Evolutionary conservation across 2,329 filamentous ascomycete species (phyloP).

Genomic region (Alternaria arborescens): DNA sequence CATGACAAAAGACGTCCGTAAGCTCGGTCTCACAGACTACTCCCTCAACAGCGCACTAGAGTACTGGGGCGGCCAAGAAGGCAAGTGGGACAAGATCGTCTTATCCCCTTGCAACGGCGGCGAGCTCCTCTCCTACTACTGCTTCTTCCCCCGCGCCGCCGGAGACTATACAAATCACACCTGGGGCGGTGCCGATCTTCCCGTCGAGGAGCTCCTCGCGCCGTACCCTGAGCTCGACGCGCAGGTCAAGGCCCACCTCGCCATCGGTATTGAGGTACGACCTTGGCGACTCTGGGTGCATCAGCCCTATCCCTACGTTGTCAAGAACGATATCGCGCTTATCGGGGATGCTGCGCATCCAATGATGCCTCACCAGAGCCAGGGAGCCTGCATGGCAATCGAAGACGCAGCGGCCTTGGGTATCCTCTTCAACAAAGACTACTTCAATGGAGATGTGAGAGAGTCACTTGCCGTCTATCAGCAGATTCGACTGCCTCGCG

Average conservation of each 20-base stretch:
- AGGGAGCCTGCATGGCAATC: conserved; percentile 74
- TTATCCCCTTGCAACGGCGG: conserved; percentile 73
- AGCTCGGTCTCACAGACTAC: conserved; percentile 69
- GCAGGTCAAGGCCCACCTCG: conserved; percentile 65
- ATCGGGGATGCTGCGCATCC: conserved; percentile 74
- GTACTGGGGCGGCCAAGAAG: conserved; percentile 75
- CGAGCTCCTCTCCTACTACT: conserved; percentile 72
- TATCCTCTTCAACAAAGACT: conserved; percentile 63
- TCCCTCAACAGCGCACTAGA: conserved; percentile 68
- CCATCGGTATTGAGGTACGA: conserved; percentile 68
- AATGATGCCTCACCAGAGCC: conserved; percentile 75
- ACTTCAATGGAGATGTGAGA: conserved; percentile 52
- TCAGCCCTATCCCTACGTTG: conserved; percentile 67
- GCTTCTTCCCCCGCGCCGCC: conserved; percentile 69
- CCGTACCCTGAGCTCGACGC: conserved; percentile 68
- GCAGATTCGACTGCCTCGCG: conserved; percentile 47
- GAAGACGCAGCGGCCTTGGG: conserved; percentile 71
- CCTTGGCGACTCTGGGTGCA: conserved; percentile 74
- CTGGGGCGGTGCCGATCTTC: conserved; percentile 64
- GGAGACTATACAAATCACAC: conserved; percentile 69
- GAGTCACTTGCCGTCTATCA: conserved; percentile 49
- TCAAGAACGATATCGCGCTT: conserved; percentile 62
- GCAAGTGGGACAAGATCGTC: conserved; percentile 72
- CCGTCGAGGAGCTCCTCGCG: conserved; percentile 67
- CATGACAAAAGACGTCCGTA: conserved; percentile 66